phyloP scores from a whole-genome alignment of 352 stramenopile genomes.

The Phytophthora quininea region DNA sequence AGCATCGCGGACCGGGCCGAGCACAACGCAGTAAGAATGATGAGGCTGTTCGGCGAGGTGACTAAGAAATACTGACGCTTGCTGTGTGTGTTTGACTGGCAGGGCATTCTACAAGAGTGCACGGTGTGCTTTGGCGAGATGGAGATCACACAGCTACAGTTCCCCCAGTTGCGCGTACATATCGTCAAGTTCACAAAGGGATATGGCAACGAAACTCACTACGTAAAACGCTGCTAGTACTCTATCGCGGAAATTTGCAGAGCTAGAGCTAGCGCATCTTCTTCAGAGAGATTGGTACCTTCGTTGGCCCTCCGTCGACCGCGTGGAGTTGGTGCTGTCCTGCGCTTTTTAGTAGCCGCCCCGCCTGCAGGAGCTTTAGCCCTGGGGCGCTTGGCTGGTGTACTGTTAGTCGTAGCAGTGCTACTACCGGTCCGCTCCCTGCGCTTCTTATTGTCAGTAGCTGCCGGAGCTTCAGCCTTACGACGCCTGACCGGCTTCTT shows the following conservation, averaged over 20 bases:
- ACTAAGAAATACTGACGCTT: neutral
- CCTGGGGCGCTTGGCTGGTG: slow-evolving; percentile 23
- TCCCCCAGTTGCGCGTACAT: slow-evolving; percentile 7
- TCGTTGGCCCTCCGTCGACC: neutral
- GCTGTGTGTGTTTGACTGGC: neutral
- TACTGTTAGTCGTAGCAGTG: no score
- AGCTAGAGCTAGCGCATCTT: slow-evolving; percentile 30
- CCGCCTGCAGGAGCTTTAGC: slow-evolving; percentile 5
- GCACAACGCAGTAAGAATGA: slow-evolving; percentile 41
- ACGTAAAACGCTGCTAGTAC: slow-evolving; percentile 16
- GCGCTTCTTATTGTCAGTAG: neutral
- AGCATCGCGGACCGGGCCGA: slow-evolving; percentile 53
- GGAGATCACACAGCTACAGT: slow-evolving; percentile 30
- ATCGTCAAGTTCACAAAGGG: neutral
- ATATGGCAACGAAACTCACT: neutral
- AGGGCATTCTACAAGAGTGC: slow-evolving; percentile 48
- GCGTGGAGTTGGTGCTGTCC: slow-evolving; percentile 15
- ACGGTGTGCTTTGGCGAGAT: slow-evolving; percentile 58
- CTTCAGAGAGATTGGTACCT: slow-evolving; percentile 16
- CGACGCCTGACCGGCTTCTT: slow-evolving; percentile 5
- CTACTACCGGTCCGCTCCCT: no score
- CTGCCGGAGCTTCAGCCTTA: neutral
- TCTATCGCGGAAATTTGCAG: slow-evolving; percentile 36
- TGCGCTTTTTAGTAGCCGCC: slow-evolving; percentile 20
- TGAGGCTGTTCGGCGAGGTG: neutral